Conservation (phyloP, 495 filamentous ascomycete genomes). For the Talaromyces wortmannii region DNA sequence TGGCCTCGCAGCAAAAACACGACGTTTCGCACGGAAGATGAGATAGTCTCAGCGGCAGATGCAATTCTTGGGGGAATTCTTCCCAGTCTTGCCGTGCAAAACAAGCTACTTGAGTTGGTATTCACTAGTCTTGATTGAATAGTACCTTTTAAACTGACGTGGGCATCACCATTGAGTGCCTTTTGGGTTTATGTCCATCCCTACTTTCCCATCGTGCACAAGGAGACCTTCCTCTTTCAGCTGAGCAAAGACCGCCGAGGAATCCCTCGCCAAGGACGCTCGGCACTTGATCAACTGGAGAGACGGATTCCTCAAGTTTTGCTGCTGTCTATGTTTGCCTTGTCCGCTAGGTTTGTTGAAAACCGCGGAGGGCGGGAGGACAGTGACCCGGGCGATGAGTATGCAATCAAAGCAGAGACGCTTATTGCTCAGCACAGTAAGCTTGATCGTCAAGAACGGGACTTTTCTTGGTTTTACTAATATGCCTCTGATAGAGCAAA, state of each 20-base stretch:
- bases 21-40: neutral
- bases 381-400: neutral
- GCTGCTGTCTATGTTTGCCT: neutral
- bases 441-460: neutral
- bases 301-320: neutral
- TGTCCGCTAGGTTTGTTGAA: neutral
- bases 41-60: constrained; percentile 2
- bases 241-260: neutral
- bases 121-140: neutral
- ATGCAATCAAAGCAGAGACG: constrained; percentile 1
- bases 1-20: neutral
- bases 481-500: neutral
- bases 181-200: neutral
- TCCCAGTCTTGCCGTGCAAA: neutral
- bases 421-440: neutral
- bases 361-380: neutral
- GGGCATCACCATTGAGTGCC: neutral
- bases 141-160: no score
- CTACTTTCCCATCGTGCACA: neutral
- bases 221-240: constrained; percentile 1
- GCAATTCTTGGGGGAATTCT: neutral
- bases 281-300: neutral
- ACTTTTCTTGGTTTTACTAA: neutral
- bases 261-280: neutral
- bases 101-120: neutral